Evolutionary conservation across 1,284 basidiomycete species (phyloP), one percentile per base, ranked within the genome.

Genomic region (Apiotrichum veenhuisii): DNA sequence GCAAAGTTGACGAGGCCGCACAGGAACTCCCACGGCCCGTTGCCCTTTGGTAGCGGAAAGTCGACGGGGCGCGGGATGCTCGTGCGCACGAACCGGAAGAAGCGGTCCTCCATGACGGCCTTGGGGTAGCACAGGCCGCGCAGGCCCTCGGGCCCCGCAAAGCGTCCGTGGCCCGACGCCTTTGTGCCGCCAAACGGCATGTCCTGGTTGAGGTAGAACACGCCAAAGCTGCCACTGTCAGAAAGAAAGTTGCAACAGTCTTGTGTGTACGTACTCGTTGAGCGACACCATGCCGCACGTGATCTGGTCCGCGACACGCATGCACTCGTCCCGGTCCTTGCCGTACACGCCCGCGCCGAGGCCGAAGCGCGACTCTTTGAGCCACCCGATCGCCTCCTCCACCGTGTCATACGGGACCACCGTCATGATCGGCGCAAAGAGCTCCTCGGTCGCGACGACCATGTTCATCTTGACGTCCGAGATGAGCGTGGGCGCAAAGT

Each of bases 311-410:
- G 92, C 91, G 14, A 98, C 87, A 52, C 85, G 80, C 52, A 87
- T 65, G 69, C 91, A 93, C 45, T 88, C 79, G 30, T 81, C 80
- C 69, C 87, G 84, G 68, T 87, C 83, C 14, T 85, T 85, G 11
- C 94, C 94, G 71, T 94, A 98, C n/a, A 98, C 90, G 56, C 89
- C 89, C 1, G 91, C 91, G 44, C 94, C 95, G n/a, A 98, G 84
- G 18, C 89, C 95, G 74, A 90, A 98, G 34, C 84, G 81, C 1
- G 90, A 91, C 17, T 82, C 81, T 69, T 97, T 97, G 0, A 95
- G 90, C 62, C 94, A 86, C 48, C 82, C 82, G 58, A 97, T 82
- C 0, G 90, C 92, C 64, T 94, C 86, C 1, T 92, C 86, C 37
- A 91, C 78, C 8, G 82, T 83, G 25, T 89, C 84, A 68, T 92